These are phyloP conservation scores for Strobilomyces dryophilus DNA, from an alignment of 768 basidiomycete genomes.

Conservation along the genomic window DNA sequence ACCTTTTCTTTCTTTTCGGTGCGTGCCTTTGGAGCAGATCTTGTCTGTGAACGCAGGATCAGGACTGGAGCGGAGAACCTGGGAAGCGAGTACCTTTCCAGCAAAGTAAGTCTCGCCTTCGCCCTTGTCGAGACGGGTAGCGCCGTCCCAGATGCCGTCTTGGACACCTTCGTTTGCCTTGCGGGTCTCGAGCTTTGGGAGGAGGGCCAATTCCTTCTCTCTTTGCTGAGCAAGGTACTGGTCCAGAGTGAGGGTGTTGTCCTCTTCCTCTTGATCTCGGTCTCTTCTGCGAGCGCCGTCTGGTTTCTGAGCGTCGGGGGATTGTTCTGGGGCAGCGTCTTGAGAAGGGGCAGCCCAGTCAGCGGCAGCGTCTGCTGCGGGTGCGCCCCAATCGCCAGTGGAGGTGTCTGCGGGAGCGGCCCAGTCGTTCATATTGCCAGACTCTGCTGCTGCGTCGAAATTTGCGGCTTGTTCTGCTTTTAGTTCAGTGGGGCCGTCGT, in stretches of 20 bases:
- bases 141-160: conserved; percentile 66
- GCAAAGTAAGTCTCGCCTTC: conserved; percentile 78
- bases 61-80: not conserved
- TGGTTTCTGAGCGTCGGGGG: conserved; percentile 35
- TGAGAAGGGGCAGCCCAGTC: conserved; percentile 37
- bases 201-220: conserved; percentile 47
- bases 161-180: conserved; percentile 81
- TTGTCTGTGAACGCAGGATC: conserved; percentile 43
- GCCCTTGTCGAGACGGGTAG: conserved; percentile 57
- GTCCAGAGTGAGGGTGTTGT: conserved; percentile 91
- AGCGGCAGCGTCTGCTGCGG: conserved; percentile 29
- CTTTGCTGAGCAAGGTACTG: conserved; percentile 86
- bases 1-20: conserved; percentile 88
- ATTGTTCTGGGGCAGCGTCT: conserved; percentile 27
- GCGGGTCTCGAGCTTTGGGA: conserved; percentile 76
- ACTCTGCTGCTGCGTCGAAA: conserved; percentile 62
- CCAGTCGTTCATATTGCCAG: conserved; percentile 34
- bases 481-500: conserved; percentile 81
- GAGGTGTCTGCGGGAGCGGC: conserved; percentile 16
- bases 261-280: conserved; percentile 77
- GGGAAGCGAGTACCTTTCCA: conserved; percentile 66
- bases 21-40: conserved; percentile 58
- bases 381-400: conserved; percentile 35
- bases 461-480: conserved; percentile 74
- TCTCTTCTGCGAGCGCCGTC: conserved; percentile 43